Conservation (phyloP, 176 grass and related monocot species). For the Lolium rigidum region DNA sequence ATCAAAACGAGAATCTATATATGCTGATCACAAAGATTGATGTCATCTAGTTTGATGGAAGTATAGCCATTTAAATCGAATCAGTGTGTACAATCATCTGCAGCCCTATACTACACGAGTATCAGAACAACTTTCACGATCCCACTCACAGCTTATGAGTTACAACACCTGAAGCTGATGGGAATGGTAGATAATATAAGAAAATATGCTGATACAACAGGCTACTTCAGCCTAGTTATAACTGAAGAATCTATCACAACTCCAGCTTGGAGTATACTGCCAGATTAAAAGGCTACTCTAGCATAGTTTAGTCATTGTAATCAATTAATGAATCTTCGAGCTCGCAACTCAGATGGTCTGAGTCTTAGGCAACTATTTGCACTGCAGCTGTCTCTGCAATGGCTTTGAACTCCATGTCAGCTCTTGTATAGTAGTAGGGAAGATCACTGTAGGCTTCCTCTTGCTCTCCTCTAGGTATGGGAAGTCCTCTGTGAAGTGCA, state of each 20-base stretch:
- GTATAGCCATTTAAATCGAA: slow-evolving; percentile 19
- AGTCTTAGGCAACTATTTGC: slow-evolving; percentile 45
- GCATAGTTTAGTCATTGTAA: slow-evolving; percentile 21
- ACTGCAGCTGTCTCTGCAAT: slow-evolving; percentile 77
- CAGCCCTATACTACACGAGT: not conserved
- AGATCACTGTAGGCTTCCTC: slow-evolving; percentile 94
- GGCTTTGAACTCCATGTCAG: slow-evolving; percentile 92
- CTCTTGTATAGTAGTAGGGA: slow-evolving; percentile 67
- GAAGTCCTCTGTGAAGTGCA: slow-evolving; percentile 96
- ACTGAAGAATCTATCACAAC: not conserved
- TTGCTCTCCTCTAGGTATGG: slow-evolving; percentile 92
- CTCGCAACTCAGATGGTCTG: not conserved
- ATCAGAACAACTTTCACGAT: slow-evolving; percentile 18
- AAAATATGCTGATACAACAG: slow-evolving; percentile 6
- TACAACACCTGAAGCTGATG: slow-evolving; percentile 35
- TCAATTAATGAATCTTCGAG: slow-evolving; percentile 18
- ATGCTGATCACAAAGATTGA: not conserved
- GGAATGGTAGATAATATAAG: slow-evolving; percentile 26
- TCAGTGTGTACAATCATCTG: slow-evolving; percentile 19
- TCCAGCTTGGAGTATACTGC: slow-evolving; percentile 27
- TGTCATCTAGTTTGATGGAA: not conserved
- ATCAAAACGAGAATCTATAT: not conserved
- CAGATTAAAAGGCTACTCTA: slow-evolving; percentile 6
- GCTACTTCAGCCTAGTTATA: slow-evolving; percentile 39
- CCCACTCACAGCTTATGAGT: slow-evolving; percentile 19